These are phyloP conservation scores for Aspergillus sp. DNA, from an alignment of 2,329 filamentous ascomycete genomes.

Conservation along the genomic window DNA sequence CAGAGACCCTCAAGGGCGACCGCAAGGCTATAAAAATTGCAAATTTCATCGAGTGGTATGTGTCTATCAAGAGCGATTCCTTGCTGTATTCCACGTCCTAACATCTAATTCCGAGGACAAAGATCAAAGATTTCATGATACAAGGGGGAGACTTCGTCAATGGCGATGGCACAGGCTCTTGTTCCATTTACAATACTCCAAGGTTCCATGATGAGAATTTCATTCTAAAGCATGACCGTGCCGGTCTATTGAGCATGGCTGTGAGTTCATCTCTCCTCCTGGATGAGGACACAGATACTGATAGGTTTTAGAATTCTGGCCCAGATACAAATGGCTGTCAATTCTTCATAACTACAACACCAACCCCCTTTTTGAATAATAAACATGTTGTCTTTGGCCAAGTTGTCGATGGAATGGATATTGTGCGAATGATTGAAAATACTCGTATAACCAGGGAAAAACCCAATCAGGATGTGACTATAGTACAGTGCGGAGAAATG, in stretches of 20 bases:
- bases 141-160: constrained; percentile 95
- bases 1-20: constrained; percentile 65
- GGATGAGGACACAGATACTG: background rate
- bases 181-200: constrained; percentile 77
- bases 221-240: constrained; percentile 63
- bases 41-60: constrained; percentile 89
- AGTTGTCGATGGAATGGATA: constrained; percentile 81
- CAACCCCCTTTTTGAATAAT: constrained; percentile 77
- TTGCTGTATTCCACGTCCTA: background rate
- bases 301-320: constrained; percentile 63
- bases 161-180: constrained; percentile 81
- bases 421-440: constrained; percentile 86
- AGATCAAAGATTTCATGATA: constrained; percentile 97
- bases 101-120: background rate
- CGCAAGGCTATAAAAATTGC: constrained; percentile 88
- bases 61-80: constrained; percentile 11
- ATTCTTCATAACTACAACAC: constrained; percentile 91
- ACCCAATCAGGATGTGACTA: constrained; percentile 74
- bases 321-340: constrained; percentile 90
- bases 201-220: constrained; percentile 92
- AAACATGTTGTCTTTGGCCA: constrained; percentile 96
- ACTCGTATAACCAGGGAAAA: constrained; percentile 78
- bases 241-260: constrained; percentile 86
- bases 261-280: constrained; percentile 44
- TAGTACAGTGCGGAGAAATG: constrained; percentile 91